A percentile compares a stretch with the other conserved stretches of the same genome.
Evolutionary conservation across 345 rosid species (phyloP).

Genomic region (Populus simonii): DNA sequence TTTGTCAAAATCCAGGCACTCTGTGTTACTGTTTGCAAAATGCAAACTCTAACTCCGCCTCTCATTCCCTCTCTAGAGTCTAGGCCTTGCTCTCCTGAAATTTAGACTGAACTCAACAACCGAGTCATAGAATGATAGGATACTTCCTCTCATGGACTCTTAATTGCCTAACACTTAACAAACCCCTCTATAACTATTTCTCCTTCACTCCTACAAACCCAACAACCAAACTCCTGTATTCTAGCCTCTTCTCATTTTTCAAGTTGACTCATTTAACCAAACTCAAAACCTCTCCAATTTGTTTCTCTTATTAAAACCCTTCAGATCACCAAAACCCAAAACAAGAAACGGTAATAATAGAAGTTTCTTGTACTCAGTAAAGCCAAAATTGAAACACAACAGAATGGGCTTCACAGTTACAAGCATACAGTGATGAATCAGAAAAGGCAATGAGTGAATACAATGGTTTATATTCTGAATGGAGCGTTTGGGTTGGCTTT

Average conservation of each 20-base stretch:
- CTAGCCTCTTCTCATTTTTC: constrained; percentile 26
- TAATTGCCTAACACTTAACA: constrained; percentile 20
- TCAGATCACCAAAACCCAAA: constrained; percentile 27
- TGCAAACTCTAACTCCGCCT: constrained; percentile 14
- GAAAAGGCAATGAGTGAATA: constrained; percentile 26
- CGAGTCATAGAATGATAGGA: not conserved
- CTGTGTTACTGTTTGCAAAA: too few species aligned
- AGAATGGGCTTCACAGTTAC: constrained; percentile 49
- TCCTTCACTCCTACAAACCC: constrained; percentile 19
- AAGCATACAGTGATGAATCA: constrained; percentile 38
- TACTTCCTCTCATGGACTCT: constrained; percentile 41
- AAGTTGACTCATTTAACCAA: constrained; percentile 26
- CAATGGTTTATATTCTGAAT: constrained; percentile 33
- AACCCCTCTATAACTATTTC: constrained; percentile 31
- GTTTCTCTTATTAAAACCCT: constrained; percentile 31
- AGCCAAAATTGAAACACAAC: constrained; percentile 6
- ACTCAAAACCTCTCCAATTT: constrained; percentile 27
- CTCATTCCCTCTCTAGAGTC: not conserved
- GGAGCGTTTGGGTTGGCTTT: constrained; percentile 68
- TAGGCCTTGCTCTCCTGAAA: constrained; percentile 13
- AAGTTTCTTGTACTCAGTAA: not conserved
- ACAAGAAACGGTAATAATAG: constrained; percentile 2
- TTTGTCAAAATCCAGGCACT: not conserved
- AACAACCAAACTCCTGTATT: not conserved
- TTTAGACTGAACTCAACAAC: constrained; percentile 31